Base-by-base conservation (phyloP, 2,329 filamentous ascomycete species). In the Cryoendolithus antarcticus region DNA sequence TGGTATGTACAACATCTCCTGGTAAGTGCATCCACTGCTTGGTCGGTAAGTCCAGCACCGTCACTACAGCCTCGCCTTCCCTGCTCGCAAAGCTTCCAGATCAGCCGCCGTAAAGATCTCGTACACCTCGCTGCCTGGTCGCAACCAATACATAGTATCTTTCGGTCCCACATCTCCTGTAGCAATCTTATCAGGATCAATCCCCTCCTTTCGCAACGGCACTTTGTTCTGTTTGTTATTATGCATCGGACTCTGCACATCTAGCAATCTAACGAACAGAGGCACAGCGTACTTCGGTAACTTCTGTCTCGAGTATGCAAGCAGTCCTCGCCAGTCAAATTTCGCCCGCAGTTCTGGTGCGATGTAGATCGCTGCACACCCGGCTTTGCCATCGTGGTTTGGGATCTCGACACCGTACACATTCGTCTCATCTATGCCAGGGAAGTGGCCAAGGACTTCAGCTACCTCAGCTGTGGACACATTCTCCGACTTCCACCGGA, bases 181-280 rank as follows among this genome's bases (percentile, higher is more conserved):
- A 9, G 54, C 62, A 11, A 68, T 56, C 57, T 88, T 83, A 64
- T 98, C 91, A 41, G 82, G 68, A 40, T 98, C 85, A 44, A 98
- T 93, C 39, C 96, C 88, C 63, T 98, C 86, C 41, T 78, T 82
- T 34, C 91, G 74, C 39, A 96, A 57, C 1, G 91, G 91, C 9
- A 98, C 89, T 1, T 88, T 88, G 54, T 85, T 83, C 60, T 86
- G 82, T 62, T 88, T 88, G 56, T 85, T 81, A 50, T 86, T 88
- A 54, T 82, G 77, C 50, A 76, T 80, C 4, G 78, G 72, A 19
- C 69, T 73, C 29, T 48, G 53, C 29, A 64, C 64, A 32, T 69
- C 62, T 13, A 82, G 69, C 11, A 84, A 59, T 1, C 82, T 67
- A 32, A 86, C 51, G 61, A 88, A 88, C 2, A 86, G 61, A 0